Base-by-base conservation (phyloP, 2,329 filamentous ascomycete species). In the Calonectria leucothoes region DNA sequence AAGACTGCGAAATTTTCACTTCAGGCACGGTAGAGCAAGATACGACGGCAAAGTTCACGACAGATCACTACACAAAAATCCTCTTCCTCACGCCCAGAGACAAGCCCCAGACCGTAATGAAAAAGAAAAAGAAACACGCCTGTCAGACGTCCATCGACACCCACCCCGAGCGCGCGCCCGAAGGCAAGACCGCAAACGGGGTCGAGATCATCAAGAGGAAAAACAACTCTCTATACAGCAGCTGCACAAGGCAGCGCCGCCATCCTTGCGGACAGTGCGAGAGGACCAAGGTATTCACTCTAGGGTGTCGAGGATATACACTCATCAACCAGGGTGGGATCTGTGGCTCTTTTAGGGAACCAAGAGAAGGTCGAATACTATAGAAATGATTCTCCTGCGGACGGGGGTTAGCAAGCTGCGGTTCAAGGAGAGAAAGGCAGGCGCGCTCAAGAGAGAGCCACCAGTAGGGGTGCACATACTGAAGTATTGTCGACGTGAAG, bases 281-380 rank as follows among this genome's bases (percentile, higher is more conserved):
- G 66, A 69, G 66, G 66, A 69, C 66, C 66, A 37, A 17, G 42
- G 66, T 69, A 69, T 69, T 69, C 66, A 69, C 66, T 69, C 66
- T 61, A 69, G 52, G 66, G 29, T 39, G 66, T 69, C 66, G 55
- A 69, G 66, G 66, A 69, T 69, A 61, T 61, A 37, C 66, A 69
- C 66, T 69, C 66, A 69, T 69, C 66, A 69, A 69, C 66, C 66
- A 69, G 66, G 66, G 66, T 69, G 66, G 66, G 66, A 69, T 69
- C 66, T 69, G 66, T 69, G 66, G 66, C 66, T 69, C 52, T 59
- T 69, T 59, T 69, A 61, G 52, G 66, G 52, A 69, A 69, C 66
- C 66, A 69, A 69, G 66, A 69, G 66, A 49, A 69, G 66, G 66
- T 69, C 66, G 66, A 69, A 61, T 69, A 69, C 66, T 69, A 69